Evolutionary conservation across 495 filamentous ascomycete genomes (phyloP), one percentile per base, ranked within the genome.

Genomic region (Aspergillus olivimuriae): DNA sequence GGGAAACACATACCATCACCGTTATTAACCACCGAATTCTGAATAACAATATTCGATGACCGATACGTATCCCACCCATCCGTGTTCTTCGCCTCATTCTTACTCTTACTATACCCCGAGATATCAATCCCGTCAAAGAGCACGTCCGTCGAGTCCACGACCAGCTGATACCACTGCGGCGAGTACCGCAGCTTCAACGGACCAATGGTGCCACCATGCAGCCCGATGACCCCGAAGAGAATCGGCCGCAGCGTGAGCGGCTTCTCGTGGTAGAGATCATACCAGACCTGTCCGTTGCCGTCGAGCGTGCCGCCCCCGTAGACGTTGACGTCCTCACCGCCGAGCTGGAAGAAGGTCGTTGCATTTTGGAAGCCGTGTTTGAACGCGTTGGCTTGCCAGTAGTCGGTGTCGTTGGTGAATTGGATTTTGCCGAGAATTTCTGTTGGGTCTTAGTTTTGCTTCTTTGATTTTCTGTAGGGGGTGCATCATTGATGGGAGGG

Each of bases 11-110:
- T 60, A 72, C 73, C 80, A 49, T 88, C 82, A 18, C 80, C 79
- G 41, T 87, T 87, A 52, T 81, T 70, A 41, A 88, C 74, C 14
- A 74, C 66, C 1, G 77, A 82, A 56, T 88, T 75, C 52, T 86
- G 82, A 32, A 86, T 84, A 1, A 80, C 75, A 40, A 83, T 74
- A 26, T 77, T 76, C 0, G 61, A 58, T 8, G 74, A 80, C 9
- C 80, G 73, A 55, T 85, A 86, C 3, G 77, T 77, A 53, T 86
- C 83, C 66, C 80, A 84, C 31, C 80, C 81, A 58, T 84, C 82
- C 14, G 78, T 81, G 32, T 83, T 85, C 70, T 83, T 84, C 20
- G 79, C 77, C 23, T 60, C 56, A 45, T 75, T 69, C 17, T 62
- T 57, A 51, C 69, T 80, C 18, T 47, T 67, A 47, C 73, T 79